Base-by-base conservation (phyloP, 495 filamentous ascomycete genomes). In the Neurospora discreta region DNA sequence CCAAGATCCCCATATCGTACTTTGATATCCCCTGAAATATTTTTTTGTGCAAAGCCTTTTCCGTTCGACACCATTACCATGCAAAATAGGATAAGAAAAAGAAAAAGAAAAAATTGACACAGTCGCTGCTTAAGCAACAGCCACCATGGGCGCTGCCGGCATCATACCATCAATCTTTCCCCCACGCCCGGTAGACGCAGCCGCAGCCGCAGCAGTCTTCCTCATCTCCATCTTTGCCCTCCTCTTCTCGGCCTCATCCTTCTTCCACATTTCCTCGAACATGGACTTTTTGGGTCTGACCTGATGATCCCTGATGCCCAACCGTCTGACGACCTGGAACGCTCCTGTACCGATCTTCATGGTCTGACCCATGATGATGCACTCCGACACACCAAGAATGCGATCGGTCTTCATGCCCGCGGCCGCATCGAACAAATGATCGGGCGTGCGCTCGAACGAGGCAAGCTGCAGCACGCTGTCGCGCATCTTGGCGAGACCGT, bases 371-470 rank as follows among this genome's bases (percentile, higher is more conserved):
- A 99, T 95, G 77, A 99, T 99, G 78, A 99, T 98, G 81, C 94
- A 97, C 82, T 99, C 95, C 38, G 89, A 93, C 10, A 99, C 95
- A 73, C 95, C 95, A 79, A 95, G 92, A 69, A 99, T 93, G 60
- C 86, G 83, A 81, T 99, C 95, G 36, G 85, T 89, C 81, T 97
- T 97, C 85, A 94, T 94, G 46, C 89, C 88, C 65, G 92, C 91
- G 69, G 95, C 96, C 26, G 95, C 95, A 68, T 98, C 95, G 75
- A 99, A 99, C 30, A 99, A 84, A 82, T 99, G 95, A 79, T 99
- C 95, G 0, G 95, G 93, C 36, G 95, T 99, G 86, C 98, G 98
- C 84, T 99, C 95, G 78, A 99, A 99, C 16, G 93, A 96, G 0
- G 95, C 95, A 1, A 98, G 90, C 81, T 98, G 96, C 68, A 99